Conservation (phyloP, 2,329 filamentous ascomycete species). For the Dendrostoma leiphaemia region DNA sequence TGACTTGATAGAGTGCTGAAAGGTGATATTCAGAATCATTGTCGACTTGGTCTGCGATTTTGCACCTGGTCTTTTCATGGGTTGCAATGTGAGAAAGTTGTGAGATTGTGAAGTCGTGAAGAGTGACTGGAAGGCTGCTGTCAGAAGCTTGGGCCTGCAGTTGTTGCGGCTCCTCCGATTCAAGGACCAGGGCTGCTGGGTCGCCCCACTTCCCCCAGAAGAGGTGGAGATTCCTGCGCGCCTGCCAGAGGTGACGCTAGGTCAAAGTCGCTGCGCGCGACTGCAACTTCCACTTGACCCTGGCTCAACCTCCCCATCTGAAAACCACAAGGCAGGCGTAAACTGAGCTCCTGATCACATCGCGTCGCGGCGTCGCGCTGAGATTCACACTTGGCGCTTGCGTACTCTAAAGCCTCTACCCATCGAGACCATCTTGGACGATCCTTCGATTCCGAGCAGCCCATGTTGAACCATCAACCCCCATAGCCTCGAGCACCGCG, state of each 20-base stretch:
- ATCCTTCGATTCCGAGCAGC: not conserved
- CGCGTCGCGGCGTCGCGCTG: not conserved
- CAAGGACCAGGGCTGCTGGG: not conserved
- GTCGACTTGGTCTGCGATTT: not conserved
- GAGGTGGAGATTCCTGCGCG: not conserved
- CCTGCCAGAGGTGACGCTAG: not conserved
- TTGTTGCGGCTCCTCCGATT: not conserved
- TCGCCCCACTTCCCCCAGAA: not conserved
- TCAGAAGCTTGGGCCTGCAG: slow-evolving; percentile 1
- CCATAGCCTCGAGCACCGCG: not conserved
- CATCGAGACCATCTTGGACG: not conserved
- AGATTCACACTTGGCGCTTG: not conserved
- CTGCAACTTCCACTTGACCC: not conserved
- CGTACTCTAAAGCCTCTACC: not conserved
- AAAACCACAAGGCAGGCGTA: not conserved
- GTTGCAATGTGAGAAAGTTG: not conserved
- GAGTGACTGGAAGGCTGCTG: not conserved
- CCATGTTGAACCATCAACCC: not conserved
- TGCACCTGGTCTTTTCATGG: not conserved
- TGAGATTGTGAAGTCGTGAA: not conserved
- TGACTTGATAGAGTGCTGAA: not conserved
- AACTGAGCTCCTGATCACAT: not conserved
- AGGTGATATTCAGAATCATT: not conserved
- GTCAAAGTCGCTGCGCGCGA: not conserved
- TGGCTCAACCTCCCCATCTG: no score